phyloP scores from a whole-genome alignment of 2,329 filamentous ascomycete species.

The Exophiala alcalophila region DNA sequence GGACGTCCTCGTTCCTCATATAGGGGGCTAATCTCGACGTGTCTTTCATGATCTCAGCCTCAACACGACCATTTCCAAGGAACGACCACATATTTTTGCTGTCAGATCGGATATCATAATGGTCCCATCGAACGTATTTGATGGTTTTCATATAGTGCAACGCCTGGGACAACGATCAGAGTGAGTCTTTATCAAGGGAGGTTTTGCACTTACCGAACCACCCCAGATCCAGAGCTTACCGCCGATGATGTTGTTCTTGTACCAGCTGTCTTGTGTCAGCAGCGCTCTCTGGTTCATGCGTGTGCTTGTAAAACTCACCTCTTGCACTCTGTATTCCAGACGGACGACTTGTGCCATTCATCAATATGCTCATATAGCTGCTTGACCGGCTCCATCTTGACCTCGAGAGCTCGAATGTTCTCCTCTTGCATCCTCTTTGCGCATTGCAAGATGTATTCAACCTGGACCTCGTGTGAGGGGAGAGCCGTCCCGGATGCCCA shows the following conservation, averaged over 20 bases:
- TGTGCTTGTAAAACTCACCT: slow-evolving; percentile 1
- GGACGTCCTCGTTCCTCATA: slow-evolving; percentile 14
- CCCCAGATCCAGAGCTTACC: slow-evolving; percentile 18
- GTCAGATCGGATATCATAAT: slow-evolving; percentile 18
- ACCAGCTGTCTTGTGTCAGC: slow-evolving; percentile 7
- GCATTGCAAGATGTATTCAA: slow-evolving; percentile 21
- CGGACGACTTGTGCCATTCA: slow-evolving; percentile 10
- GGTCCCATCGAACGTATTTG: slow-evolving; percentile 17
- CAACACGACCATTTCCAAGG: slow-evolving; percentile 18
- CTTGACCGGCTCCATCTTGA: slow-evolving; percentile 11
- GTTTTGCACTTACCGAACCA: slow-evolving; percentile 11
- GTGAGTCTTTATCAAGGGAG: slow-evolving; percentile 2
- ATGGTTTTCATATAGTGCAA: slow-evolving; percentile 25
- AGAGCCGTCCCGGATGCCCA: slow-evolving; percentile 11
- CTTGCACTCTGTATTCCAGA: slow-evolving; percentile 17
- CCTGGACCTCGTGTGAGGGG: slow-evolving; percentile 12
- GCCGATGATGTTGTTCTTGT: slow-evolving; percentile 13
- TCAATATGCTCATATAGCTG: slow-evolving; percentile 21
- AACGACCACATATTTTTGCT: slow-evolving; percentile 18
- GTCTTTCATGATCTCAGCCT: slow-evolving; percentile 17
- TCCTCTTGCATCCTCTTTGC: slow-evolving; percentile 17
- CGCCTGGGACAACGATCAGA: slow-evolving; percentile 7
- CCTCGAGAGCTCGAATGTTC: slow-evolving; percentile 14
- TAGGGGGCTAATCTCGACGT: slow-evolving; percentile 12
- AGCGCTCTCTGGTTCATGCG: neutral